Base-by-base conservation (phyloP, 345 rosid species). In the Cardamine resedifolia region DNA sequence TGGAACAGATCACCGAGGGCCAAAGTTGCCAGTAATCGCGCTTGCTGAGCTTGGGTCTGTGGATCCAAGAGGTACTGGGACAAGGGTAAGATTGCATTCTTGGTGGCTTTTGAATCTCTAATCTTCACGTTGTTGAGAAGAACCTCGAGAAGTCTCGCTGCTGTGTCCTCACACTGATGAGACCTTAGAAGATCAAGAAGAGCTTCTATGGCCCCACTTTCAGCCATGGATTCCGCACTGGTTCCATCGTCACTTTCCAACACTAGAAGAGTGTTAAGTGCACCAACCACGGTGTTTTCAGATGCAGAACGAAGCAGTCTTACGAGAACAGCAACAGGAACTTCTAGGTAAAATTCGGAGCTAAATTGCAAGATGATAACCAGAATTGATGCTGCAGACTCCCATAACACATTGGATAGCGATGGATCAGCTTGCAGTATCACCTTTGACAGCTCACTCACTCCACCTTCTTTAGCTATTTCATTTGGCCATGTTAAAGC, bases 161-260 rank as follows among this genome's bases (percentile, higher is more conserved):
- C 88, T 58, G 93, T 88, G 82, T 96, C 98, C 82, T 96, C 99
- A 24, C 96, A 92, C 61, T 90, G 99, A 80, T 96, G 99, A 79
- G 89, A 61, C 72, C 99, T 87, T 33, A 96, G 84, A 76, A 96
- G 96, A 83, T 90, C 99, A 81, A 96, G 81, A 52, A 96, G 90
- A 79, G 96, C 98, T 86, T 92, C 98, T 73, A 96, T 83, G 55
- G 99, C 97, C 64, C 98, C 99, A 69, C 97, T 90, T 80, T 89
- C 98, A 55, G 99, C 97, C 99, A 96, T 92, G 43, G 99, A 95
- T 81, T 89, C 98, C 1, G 98, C 99, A 71, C 98, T 92, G 48
- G 96, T 86, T 64, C 91, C 95, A 61, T 96, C 98, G 41, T 92
- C 97, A 57, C 96, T 92, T 86, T 92, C 99, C 80, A 96, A 79